Conservation (phyloP, 139 green algal species). For the Mychonastes homosphaera region DNA sequence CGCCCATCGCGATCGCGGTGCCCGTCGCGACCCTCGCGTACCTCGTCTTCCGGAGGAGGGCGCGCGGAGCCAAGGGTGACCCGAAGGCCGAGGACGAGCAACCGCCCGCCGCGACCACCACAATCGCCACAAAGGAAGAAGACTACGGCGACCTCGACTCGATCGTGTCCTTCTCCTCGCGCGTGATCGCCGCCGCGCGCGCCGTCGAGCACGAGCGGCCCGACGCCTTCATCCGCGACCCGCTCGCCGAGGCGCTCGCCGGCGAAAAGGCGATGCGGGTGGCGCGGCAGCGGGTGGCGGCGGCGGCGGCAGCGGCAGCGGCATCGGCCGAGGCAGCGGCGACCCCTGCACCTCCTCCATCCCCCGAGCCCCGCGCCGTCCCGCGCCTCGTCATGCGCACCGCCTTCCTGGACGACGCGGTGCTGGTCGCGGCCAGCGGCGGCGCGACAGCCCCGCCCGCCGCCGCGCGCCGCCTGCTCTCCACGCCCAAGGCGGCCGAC, state of each 20-base stretch:
- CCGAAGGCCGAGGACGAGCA: no score
- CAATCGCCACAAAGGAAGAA: no score
- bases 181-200: slow-evolving; percentile 12
- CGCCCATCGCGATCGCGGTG: no score
- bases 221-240: slow-evolving; percentile 26
- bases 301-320: slow-evolving; percentile 1
- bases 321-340: neutral
- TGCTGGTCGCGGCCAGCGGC: neutral
- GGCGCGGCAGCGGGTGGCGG: slow-evolving; percentile 4
- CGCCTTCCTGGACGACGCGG: slow-evolving; percentile 25
- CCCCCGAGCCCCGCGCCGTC: slow-evolving; percentile 4
- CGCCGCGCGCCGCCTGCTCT: neutral
- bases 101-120: no score
- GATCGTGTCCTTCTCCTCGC: neutral
- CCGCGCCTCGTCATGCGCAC: slow-evolving; percentile 27
- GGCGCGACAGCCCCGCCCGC: neutral
- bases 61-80: no score
- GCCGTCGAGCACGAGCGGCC: slow-evolving; percentile 18
- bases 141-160: no score
- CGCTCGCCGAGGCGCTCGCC: slow-evolving; percentile 18
- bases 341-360: neutral
- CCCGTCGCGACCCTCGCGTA: no score
- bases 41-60: no score
- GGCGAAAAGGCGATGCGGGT: slow-evolving; percentile 19
- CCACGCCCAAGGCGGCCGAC: neutral